Conservation (phyloP, 371 early-diverging fungal species). For the Rhizopus microsporus region DNA sequence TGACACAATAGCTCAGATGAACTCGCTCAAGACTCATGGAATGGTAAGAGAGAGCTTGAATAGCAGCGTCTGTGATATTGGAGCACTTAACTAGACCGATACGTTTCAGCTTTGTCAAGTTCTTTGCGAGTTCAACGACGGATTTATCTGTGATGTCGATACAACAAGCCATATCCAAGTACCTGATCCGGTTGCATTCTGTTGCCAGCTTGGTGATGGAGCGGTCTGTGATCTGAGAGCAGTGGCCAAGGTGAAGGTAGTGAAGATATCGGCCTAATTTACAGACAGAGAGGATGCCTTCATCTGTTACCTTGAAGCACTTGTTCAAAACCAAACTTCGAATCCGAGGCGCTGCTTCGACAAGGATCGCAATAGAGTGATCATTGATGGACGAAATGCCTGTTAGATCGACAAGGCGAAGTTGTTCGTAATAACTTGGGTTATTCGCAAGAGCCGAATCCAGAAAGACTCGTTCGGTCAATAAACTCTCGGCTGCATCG, state of each 20-base stretch:
- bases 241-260: slow-evolving; percentile 65
- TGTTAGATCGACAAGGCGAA: slow-evolving; percentile 63
- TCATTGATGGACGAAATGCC: slow-evolving; percentile 52
- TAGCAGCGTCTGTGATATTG: slow-evolving; percentile 58
- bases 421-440: slow-evolving; percentile 42
- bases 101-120: slow-evolving; percentile 56
- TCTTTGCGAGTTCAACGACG: slow-evolving; percentile 51
- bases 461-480: slow-evolving; percentile 51
- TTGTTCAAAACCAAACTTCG: slow-evolving; percentile 62
- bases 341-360: slow-evolving; percentile 58
- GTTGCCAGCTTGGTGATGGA: slow-evolving; percentile 51
- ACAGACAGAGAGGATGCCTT: slow-evolving; percentile 52
- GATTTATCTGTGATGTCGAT: slow-evolving; percentile 56
- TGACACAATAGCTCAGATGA: slow-evolving; percentile 60
- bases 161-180: slow-evolving; percentile 66
- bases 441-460: slow-evolving; percentile 15
- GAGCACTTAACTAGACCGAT: slow-evolving; percentile 67
- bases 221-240: slow-evolving; percentile 53
- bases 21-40: slow-evolving; percentile 59
- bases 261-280: slow-evolving; percentile 58
- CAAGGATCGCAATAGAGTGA: slow-evolving; percentile 41
- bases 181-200: slow-evolving; percentile 61
- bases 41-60: slow-evolving; percentile 51
- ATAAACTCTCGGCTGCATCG: background rate
- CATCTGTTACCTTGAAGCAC: slow-evolving; percentile 57